A percentile compares a stretch with the other conserved stretches of the same genome.
Conservation (phyloP, 352 stramenopile genomes). For the Phytophthora litchii region DNA sequence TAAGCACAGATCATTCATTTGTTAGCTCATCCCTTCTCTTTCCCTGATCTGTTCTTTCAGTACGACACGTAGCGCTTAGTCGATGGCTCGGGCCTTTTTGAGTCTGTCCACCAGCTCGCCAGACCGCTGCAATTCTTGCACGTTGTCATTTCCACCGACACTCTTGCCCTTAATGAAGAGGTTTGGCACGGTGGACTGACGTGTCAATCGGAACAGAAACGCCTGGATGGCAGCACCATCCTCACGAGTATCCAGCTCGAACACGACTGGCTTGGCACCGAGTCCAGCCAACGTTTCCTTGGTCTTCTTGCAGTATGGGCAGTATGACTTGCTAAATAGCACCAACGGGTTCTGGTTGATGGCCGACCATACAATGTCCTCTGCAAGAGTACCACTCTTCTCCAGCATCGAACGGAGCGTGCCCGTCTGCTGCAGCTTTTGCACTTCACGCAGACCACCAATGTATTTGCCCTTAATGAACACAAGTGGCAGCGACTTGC, state of each 20-base stretch:
- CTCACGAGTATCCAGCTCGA: constrained; percentile 82
- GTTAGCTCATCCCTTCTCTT: constrained; percentile 8
- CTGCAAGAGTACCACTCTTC: constrained; percentile 65
- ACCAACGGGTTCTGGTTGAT: constrained; percentile 76
- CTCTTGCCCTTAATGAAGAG: constrained; percentile 97
- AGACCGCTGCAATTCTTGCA: constrained; percentile 78
- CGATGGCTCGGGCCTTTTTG: constrained; percentile 63
- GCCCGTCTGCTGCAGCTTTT: constrained; percentile 83
- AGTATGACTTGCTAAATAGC: constrained; percentile 90
- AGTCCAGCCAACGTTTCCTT: constrained; percentile 69
- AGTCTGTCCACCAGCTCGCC: constrained; percentile 93
- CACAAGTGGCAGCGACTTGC: constrained; percentile 94
- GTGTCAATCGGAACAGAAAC: constrained; percentile 92
- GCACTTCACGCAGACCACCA: constrained; percentile 93
- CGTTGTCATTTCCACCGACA: constrained; percentile 96
- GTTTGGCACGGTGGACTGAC: constrained; percentile 96
- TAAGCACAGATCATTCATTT: constrained; percentile 23
- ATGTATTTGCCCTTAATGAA: constrained; percentile 95
- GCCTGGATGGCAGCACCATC: constrained; percentile 93
- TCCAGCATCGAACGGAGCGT: constrained; percentile 90
- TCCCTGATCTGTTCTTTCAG: constrained; percentile 3
- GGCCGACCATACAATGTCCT: constrained; percentile 72
- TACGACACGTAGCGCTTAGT: constrained; percentile 24
- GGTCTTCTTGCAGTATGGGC: constrained; percentile 87
- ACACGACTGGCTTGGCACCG: constrained; percentile 67